Base-by-base conservation (phyloP, 257 asterid species). In the Eucommia ulmoides region DNA sequence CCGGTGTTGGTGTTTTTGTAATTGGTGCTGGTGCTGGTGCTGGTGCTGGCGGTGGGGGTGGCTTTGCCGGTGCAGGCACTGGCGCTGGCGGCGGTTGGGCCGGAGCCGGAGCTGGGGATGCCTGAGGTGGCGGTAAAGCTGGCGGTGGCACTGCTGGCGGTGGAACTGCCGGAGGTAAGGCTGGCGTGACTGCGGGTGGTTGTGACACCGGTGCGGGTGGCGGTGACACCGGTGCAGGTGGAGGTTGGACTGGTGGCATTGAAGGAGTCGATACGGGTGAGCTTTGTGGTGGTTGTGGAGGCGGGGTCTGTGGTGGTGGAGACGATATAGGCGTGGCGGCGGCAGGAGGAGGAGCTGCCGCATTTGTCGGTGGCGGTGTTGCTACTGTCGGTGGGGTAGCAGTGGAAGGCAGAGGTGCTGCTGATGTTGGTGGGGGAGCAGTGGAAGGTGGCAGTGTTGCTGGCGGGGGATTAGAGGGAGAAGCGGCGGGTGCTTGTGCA, bases 401-500 rank as follows among this genome's bases (percentile, higher is more conserved):
- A 19, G 54, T 23, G 2, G 49, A 9, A 2, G 63, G 73, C 10
- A 63, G 68, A 25, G 67, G 0, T 16, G 69, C 52, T 29, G 61
- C 49, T 16, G 61, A 20, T 0, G 77, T 65, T 16, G 48, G 20
- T 16, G 48, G 74, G 16, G 17, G 72, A 1, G 73, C 63, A 1
- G 65, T 33, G 16, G 38, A 29, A 29, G 83, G 65, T 11, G 78
- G 71, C 15, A 74, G 63, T 19, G 75, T 35, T 0, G 60, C 22
- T 19, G 72, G 33, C 15, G 67, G 78, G 0, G 74, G 54, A 12
- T 12, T 78, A 42, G 88, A 50, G 6, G 95, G 97, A 46, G 96
- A 71, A 65, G 78, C 80, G 33, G 88, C 86, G 1, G 97, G 97
- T 53, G 84, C 64, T 74, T 85, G 98, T 24, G 80, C 88, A 75